Evolutionary conservation across 192 early-diverging fungal species (phyloP).

Genomic region (Linnemannia schmuckeri): DNA sequence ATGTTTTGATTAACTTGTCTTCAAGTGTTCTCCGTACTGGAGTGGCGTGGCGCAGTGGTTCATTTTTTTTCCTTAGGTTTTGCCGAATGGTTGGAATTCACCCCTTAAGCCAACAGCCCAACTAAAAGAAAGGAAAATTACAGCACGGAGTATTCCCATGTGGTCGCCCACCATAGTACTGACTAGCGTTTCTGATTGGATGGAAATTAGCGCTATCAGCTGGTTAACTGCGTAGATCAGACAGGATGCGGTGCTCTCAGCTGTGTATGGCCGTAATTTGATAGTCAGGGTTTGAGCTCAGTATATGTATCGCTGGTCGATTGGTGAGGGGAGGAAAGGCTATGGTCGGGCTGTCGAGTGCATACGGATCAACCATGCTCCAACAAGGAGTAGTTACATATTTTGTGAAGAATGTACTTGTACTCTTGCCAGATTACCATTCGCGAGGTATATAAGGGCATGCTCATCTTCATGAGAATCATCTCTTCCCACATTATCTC

Average conservation of each 20-base stretch:
- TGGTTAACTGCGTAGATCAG: not conserved
- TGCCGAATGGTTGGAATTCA: not conserved
- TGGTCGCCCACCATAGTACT: not conserved
- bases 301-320: not conserved
- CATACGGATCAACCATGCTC: conserved; percentile 22
- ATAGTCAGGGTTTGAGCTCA: conserved; percentile 1
- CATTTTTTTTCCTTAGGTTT: not conserved
- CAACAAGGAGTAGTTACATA: conserved; percentile 1
- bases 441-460: conserved; percentile 18
- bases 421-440: conserved; percentile 8
- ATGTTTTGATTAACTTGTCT: not conserved
- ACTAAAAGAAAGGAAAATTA: not conserved
- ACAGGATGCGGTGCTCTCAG: not conserved
- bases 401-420: conserved; percentile 12
- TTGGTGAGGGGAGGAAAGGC: not conserved
- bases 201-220: too few relatives aligned
- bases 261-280: conserved; percentile 10
- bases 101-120: not conserved
- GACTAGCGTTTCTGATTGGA: too few relatives aligned
- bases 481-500: not conserved
- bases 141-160: conserved; percentile 1
- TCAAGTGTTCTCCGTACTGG: not conserved
- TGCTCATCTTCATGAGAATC: conserved; percentile 4
- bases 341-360: conserved; percentile 3
- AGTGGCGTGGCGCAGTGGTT: not conserved